phyloP scores from a whole-genome alignment of 306 rosid genomes.

The Quercus robur region DNA sequence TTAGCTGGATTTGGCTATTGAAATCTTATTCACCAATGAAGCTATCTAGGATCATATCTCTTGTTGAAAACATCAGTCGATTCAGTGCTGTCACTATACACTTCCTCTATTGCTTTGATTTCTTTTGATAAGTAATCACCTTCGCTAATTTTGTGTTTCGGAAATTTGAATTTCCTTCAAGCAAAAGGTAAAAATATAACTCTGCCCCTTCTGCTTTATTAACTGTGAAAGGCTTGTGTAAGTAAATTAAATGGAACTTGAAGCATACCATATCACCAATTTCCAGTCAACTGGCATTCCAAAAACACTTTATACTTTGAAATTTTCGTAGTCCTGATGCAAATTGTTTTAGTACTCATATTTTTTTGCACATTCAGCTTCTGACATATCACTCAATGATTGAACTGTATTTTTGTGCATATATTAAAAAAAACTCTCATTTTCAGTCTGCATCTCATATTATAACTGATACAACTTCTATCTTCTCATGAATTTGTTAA shows the following conservation, averaged over 20 bases:
- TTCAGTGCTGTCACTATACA: not conserved
- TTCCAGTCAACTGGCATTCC: not conserved
- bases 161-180: not conserved
- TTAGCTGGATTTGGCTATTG: too few relatives aligned
- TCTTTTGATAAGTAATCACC: not conserved
- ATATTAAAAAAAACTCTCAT: not conserved
- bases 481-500: not conserved
- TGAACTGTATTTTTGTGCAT: too few relatives aligned
- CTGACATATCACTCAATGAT: not conserved
- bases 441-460: not conserved
- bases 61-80: not conserved
- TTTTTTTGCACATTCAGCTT: not conserved
- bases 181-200: not conserved
- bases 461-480: not conserved
- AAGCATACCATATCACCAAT: not conserved
- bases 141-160: not conserved
- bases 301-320: not conserved
- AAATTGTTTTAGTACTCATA: not conserved
- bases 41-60: not conserved
- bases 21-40: not conserved
- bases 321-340: not conserved
- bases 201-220: not conserved
- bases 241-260: not conserved
- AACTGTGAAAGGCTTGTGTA: not conserved
- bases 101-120: not conserved